Conservation (phyloP, 2,329 filamentous ascomycete species). For the Talaromyces sp. region DNA sequence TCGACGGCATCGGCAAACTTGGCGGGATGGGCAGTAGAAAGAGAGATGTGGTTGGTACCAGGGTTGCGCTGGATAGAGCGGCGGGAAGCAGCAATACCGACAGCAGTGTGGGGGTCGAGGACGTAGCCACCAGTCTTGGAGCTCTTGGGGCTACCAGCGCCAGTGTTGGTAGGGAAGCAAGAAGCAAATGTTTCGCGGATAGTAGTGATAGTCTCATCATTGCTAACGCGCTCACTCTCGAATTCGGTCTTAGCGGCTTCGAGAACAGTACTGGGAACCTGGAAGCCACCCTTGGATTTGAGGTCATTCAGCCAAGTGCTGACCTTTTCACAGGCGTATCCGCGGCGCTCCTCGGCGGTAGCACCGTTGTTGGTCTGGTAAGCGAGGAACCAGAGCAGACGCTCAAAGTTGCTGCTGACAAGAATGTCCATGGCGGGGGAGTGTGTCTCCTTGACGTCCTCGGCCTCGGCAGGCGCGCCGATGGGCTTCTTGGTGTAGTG, state of each 20-base stretch:
- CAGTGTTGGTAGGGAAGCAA: slow-evolving; percentile 54
- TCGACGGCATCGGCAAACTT: slow-evolving; percentile 91
- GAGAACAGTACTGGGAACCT: slow-evolving; percentile 74
- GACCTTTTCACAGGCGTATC: slow-evolving; percentile 71
- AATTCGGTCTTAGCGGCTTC: slow-evolving; percentile 73
- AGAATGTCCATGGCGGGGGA: slow-evolving; percentile 98
- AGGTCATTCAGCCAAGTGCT: slow-evolving; percentile 76
- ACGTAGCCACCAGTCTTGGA: slow-evolving; percentile 67
- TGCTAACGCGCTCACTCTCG: slow-evolving; percentile 71
- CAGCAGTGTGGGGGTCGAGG: slow-evolving; percentile 88
- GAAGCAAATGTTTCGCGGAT: slow-evolving; percentile 61
- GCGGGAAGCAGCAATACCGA: slow-evolving; percentile 76
- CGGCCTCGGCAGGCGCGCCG: slow-evolving; percentile 33
- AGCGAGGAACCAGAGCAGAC: slow-evolving; percentile 89
- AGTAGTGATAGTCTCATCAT: slow-evolving; percentile 68
- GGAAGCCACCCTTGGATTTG: slow-evolving; percentile 80
- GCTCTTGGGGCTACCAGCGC: slow-evolving; percentile 34
- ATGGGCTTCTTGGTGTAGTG: slow-evolving; percentile 83
- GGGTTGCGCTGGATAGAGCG: slow-evolving; percentile 65
- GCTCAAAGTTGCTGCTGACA: slow-evolving; percentile 94
- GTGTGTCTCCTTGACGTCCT: slow-evolving; percentile 85
- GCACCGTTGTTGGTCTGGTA: slow-evolving; percentile 60
- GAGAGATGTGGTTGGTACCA: slow-evolving; percentile 69
- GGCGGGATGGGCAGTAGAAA: slow-evolving; percentile 92
- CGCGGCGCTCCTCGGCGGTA: slow-evolving; percentile 49